Percentiles rank a stretch among this genome's conserved stretches.
These are phyloP conservation scores for Cryptococcus neoformans DNA, from an alignment of 1,284 basidiomycete species.

Conservation along the genomic window DNA sequence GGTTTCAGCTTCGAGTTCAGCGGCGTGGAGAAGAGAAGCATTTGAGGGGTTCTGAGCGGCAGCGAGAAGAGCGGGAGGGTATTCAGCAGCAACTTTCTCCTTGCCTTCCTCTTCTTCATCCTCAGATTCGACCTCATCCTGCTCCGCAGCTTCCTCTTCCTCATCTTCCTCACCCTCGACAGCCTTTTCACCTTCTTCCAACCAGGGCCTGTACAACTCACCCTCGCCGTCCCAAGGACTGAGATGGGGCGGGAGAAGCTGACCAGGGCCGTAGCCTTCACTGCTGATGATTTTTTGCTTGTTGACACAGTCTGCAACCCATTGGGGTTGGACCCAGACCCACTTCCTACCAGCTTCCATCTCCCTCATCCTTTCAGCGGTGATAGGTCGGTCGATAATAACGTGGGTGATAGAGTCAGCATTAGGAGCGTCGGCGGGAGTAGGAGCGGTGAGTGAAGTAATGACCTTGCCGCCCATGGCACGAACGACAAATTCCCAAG, in stretches of 20 bases:
- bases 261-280: slow-evolving; percentile 82
- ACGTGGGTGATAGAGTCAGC: slow-evolving; percentile 91
- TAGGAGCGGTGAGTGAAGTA: slow-evolving; percentile 72
- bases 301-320: slow-evolving; percentile 97
- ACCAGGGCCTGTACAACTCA: slow-evolving; percentile 57
- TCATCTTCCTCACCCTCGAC: slow-evolving; percentile 43
- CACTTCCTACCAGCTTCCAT: slow-evolving; percentile 64
- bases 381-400: slow-evolving; percentile 84
- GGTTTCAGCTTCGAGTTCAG: slow-evolving; percentile 90
- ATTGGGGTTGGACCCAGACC: slow-evolving; percentile 95
- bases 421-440: slow-evolving; percentile 48
- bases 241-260: slow-evolving; percentile 86
- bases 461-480: slow-evolving; percentile 88
- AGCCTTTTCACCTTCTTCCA: slow-evolving; percentile 50
- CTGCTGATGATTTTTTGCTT: slow-evolving; percentile 78
- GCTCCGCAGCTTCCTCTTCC: slow-evolving; percentile 39
- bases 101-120: slow-evolving; percentile 50
- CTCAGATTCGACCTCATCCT: slow-evolving; percentile 43
- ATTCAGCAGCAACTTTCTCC: slow-evolving; percentile 24
- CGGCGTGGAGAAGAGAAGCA: slow-evolving; percentile 71
- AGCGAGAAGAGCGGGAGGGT: slow-evolving; percentile 55
- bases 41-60: slow-evolving; percentile 61
- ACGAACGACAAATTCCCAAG: slow-evolving; percentile 93
- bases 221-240: slow-evolving; percentile 91
- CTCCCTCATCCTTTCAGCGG: slow-evolving; percentile 56